Base-by-base conservation (phyloP, 176 grass and related monocot genomes). In the Pharus latifolius region DNA sequence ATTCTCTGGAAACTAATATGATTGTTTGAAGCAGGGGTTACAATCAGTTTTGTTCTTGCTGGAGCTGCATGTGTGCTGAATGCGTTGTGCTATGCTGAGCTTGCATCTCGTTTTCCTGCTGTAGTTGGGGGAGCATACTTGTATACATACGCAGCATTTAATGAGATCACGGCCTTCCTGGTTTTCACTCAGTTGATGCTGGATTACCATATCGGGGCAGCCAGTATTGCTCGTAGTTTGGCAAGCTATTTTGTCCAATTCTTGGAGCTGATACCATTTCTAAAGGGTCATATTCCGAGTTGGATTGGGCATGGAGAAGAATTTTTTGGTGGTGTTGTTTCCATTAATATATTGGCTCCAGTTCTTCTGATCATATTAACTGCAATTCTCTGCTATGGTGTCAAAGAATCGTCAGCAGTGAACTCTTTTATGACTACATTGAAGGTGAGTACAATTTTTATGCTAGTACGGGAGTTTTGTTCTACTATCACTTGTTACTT, bases 161-260 rank as follows among this genome's bases (percentile, higher is more conserved):
- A 99, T 33, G 95, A 99, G 69, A 77, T 99, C 79, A 94, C 87
- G 4, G 90, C 95, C 30, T 99, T 94, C 76, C 67, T 99, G 42
- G 90, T 99, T 69, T 99, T 99, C 68, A 69, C 84, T 11, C 95
- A 99, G 75, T 67, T 99, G 68, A 99, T 99, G 95, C 34, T 99
- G 50, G 90, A 99, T 72, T 91, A 99, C 64, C 95, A 99, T 73
- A 91, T 99, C 25, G 79, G 84, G 0, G 87, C 90, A 3, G 95
- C 95, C 43, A 99, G 90, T 51, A 94, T 99, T 79, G 90, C 95
- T 41, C 79, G 90, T 61, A 99, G 95, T 68, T 67, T 99, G 53
- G 84, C 95, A 11, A 86, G 95, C 70, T 99, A 99, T 75, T 88
- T 91, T 28, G 66, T 94, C 63, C 86, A 88, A 20, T 88, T 99